Evolutionary conservation across 2,329 filamentous ascomycete genomes (phyloP).

Genomic region (Magnaporthales sp.): DNA sequence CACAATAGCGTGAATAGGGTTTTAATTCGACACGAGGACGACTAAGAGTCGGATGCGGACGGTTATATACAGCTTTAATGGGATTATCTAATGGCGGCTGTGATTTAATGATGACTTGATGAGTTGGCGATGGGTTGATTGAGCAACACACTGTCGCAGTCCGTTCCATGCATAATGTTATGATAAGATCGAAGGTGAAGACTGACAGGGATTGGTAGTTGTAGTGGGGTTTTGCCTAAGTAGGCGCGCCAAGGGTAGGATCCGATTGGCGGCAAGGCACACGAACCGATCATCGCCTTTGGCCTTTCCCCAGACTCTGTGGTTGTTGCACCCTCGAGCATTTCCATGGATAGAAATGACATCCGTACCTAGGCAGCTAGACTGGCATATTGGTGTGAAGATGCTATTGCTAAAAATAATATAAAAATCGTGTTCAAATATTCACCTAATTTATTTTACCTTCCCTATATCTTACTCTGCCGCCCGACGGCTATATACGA

Average conservation of each 20-base stretch:
- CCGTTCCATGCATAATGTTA: neutral
- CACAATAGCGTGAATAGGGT: neutral
- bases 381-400: no score
- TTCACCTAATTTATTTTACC: neutral
- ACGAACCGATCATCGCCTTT: neutral
- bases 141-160: neutral
- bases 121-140: neutral
- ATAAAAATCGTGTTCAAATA: neutral
- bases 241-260: neutral
- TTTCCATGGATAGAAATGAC: neutral
- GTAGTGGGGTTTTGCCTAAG: neutral
- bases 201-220: neutral
- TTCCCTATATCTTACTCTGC: no score
- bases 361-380: no score
- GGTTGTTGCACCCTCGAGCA: neutral
- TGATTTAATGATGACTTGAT: neutral
- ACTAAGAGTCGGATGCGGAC: neutral
- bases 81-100: neutral
- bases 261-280: neutral
- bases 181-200: neutral
- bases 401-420: no score
- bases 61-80: neutral
- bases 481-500: no score
- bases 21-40: neutral
- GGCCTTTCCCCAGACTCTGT: neutral